Percentiles rank a stretch among this genome's conserved stretches.
Conservation (phyloP, 768 basidiomycete species). For the Termitomyces eurrhizus region DNA sequence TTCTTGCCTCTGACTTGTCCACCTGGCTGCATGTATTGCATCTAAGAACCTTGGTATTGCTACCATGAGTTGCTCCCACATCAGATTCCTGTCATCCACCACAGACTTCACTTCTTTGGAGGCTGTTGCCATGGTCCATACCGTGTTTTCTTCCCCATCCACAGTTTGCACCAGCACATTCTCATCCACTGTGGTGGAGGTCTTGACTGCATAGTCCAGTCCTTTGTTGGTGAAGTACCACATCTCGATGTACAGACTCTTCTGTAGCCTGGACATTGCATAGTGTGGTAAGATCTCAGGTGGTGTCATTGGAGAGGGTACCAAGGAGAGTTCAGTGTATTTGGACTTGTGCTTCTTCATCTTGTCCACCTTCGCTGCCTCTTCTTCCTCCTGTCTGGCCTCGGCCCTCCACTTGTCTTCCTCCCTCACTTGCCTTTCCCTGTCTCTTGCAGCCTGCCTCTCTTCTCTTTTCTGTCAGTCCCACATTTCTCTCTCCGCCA, state of each 20-base stretch:
- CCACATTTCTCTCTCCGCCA: too few species aligned
- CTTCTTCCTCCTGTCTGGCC: not conserved
- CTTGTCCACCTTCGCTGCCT: not conserved
- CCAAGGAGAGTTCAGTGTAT: not conserved
- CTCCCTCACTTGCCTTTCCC: not conserved
- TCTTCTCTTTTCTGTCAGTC: too few species aligned
- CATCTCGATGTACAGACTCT: not conserved
- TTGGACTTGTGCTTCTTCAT: not conserved
- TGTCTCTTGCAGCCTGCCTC: too few species aligned
- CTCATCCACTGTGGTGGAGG: rapidly evolving
- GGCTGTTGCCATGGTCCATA: not conserved
- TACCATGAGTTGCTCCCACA: not conserved
- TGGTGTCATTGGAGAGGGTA: not conserved
- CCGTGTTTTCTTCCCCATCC: not conserved
- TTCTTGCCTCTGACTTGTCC: too few species aligned
- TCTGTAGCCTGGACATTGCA: not conserved
- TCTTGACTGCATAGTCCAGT: not conserved
- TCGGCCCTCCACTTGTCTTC: not conserved
- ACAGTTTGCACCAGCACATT: not conserved
- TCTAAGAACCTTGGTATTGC: not conserved
- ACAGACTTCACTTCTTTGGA: not conserved
- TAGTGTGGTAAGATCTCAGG: not conserved
- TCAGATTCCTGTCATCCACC: not conserved
- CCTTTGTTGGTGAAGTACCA: not conserved
- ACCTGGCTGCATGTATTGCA: too few species aligned